Percentiles rank a stretch among this genome's conserved stretches.
phyloP scores from a whole-genome alignment of 2,329 filamentous ascomycete genomes.

The Exophiala lecanii-corni region DNA sequence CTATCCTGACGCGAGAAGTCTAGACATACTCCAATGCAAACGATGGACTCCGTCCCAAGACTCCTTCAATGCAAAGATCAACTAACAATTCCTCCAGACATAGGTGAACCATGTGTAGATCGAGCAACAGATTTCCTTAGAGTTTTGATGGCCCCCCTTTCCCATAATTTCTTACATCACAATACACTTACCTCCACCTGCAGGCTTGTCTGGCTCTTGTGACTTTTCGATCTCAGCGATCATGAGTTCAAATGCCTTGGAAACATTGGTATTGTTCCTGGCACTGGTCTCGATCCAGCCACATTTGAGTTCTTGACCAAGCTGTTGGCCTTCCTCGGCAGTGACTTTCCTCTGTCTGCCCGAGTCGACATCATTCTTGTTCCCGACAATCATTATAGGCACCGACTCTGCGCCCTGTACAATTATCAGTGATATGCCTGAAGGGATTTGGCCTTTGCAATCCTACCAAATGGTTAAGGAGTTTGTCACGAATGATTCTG shows the following conservation, averaged over 20 bases:
- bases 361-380: slow-evolving; percentile 83
- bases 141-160: no score
- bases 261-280: slow-evolving; percentile 88
- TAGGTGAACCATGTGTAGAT: no score
- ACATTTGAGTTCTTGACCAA: slow-evolving; percentile 83
- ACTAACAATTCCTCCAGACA: background rate
- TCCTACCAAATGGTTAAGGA: slow-evolving; percentile 82
- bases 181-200: slow-evolving; percentile 72
- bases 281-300: slow-evolving; percentile 94
- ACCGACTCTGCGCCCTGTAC: slow-evolving; percentile 84
- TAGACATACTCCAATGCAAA: background rate
- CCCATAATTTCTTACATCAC: slow-evolving; percentile 74
- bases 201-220: slow-evolving; percentile 80
- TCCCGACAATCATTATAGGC: slow-evolving; percentile 90
- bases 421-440: slow-evolving; percentile 3
- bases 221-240: slow-evolving; percentile 93
- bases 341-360: slow-evolving; percentile 90
- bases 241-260: slow-evolving; percentile 87
- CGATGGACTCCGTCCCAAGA: background rate
- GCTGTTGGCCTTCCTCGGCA: slow-evolving; percentile 74
- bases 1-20: background rate
- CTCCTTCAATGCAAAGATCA: background rate
- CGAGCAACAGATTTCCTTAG: no score
- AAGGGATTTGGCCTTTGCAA: background rate
- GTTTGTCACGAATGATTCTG: slow-evolving; percentile 92